Evolutionary conservation across 352 stramenopile species (phyloP).

Genomic region (Globisporangium heterothallicum): DNA sequence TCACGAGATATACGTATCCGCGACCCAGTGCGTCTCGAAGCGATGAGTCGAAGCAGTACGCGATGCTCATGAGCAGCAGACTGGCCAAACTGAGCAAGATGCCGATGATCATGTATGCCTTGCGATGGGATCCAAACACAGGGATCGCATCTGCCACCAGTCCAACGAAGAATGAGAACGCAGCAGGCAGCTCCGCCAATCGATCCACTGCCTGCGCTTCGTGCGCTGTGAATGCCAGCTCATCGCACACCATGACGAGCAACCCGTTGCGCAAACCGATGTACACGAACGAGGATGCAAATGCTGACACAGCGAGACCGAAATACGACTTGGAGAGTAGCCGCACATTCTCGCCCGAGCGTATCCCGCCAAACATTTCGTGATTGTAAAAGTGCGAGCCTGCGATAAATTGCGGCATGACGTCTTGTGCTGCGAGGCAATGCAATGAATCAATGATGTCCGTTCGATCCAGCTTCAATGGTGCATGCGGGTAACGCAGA

Average conservation of each 20-base stretch:
- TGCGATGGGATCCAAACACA: conserved; percentile 56
- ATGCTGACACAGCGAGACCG: conserved; percentile 14
- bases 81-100: conserved; percentile 3
- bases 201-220: conserved; percentile 22
- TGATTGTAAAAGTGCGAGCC: conserved; percentile 23
- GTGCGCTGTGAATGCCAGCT: conserved; percentile 8
- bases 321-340: conserved; percentile 14
- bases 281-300: conserved; percentile 18
- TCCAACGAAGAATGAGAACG: conserved; percentile 68
- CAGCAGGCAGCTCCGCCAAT: conserved; percentile 32
- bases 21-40: background rate
- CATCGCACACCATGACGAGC: conserved; percentile 11
- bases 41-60: conserved; percentile 4
- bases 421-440: background rate
- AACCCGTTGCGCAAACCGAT: conserved; percentile 12
- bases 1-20: conserved; percentile 9
- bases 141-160: conserved; percentile 57
- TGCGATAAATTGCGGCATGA: conserved; percentile 13
- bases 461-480: no score
- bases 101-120: conserved; percentile 74
- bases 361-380: conserved; percentile 18
- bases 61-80: background rate
- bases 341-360: conserved; percentile 8
- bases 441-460: no score
- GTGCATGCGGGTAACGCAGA: no score